Percentiles rank a stretch among this genome's conserved stretches.
These are phyloP conservation scores for Suillus plorans DNA, from an alignment of 768 basidiomycete species.

Conservation along the genomic window DNA sequence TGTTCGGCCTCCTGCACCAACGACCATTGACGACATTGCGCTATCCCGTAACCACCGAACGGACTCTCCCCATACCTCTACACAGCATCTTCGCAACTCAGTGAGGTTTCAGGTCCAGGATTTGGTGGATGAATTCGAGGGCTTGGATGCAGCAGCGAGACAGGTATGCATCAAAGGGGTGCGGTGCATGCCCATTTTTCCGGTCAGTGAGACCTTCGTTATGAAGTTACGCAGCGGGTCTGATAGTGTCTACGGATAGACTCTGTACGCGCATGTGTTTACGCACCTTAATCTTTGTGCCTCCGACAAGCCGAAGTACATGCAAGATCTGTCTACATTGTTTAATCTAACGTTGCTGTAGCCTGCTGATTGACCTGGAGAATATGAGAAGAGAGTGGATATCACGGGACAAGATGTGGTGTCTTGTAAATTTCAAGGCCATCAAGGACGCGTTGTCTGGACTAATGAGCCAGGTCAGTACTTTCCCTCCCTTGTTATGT, in stretches of 20 bases:
- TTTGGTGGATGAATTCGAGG: slow-evolving; percentile 17
- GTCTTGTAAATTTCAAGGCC: slow-evolving; percentile 20
- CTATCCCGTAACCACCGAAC: slow-evolving; percentile 24
- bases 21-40: slow-evolving; percentile 23
- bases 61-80: slow-evolving; percentile 22
- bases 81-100: slow-evolving; percentile 19
- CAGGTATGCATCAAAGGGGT: slow-evolving; percentile 19
- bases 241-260: slow-evolving; percentile 13
- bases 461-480: slow-evolving; percentile 13
- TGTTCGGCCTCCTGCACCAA: slow-evolving; percentile 7
- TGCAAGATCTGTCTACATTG: not conserved
- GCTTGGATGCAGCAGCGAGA: slow-evolving; percentile 14
- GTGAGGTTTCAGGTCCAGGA: slow-evolving; percentile 22
- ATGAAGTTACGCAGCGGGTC: not conserved
- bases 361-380: slow-evolving; percentile 18
- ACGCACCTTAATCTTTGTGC: slow-evolving; percentile 26
- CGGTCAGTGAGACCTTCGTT: slow-evolving; percentile 12
- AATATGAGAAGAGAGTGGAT: slow-evolving; percentile 19
- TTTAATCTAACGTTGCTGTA: slow-evolving; percentile 6
- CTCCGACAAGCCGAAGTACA: slow-evolving; percentile 17
- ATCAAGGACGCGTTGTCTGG: slow-evolving; percentile 15
- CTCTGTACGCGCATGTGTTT: slow-evolving; percentile 23
- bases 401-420: slow-evolving; percentile 22
- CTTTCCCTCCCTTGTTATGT: slow-evolving; percentile 4
- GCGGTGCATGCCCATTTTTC: slow-evolving; percentile 20